Percentiles rank a stretch among this genome's conserved stretches.
Conservation (phyloP, 306 rosid genomes). For the Coriaria nepalensis region DNA sequence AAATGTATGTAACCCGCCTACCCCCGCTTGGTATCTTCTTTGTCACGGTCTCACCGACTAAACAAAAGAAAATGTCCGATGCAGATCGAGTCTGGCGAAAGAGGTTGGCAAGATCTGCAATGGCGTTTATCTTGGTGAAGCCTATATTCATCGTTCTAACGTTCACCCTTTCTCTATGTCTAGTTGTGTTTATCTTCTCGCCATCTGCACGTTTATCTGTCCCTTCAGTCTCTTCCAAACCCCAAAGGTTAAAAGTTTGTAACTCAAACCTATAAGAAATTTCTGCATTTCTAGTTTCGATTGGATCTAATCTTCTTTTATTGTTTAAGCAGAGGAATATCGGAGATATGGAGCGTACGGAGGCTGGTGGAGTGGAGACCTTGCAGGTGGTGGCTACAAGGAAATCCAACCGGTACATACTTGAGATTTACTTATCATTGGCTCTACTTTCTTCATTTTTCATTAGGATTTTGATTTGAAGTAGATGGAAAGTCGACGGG, state of each 20-base stretch:
- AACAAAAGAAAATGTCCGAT: no score
- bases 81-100: background rate
- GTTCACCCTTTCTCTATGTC: conserved; percentile 30
- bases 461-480: no score
- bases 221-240: conserved; percentile 17
- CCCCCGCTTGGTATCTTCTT: no score
- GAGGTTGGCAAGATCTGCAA: conserved; percentile 20
- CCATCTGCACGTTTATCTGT: conserved; percentile 28
- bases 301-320: background rate
- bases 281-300: background rate
- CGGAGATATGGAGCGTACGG: conserved; percentile 64
- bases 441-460: no score
- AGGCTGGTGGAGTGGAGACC: conserved; percentile 77
- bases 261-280: no score
- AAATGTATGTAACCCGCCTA: no score
- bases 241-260: conserved; percentile 18
- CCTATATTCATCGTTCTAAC: conserved; percentile 38
- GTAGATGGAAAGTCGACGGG: no score
- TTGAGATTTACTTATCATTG: no score
- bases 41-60: no score
- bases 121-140: conserved; percentile 57
- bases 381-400: conserved; percentile 89
- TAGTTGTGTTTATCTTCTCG: conserved; percentile 32
- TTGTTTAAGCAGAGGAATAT: conserved; percentile 29
- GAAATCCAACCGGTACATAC: conserved; percentile 35